phyloP scores from a whole-genome alignment of 2,329 filamentous ascomycete genomes.

The Triangularia verruculosa region DNA sequence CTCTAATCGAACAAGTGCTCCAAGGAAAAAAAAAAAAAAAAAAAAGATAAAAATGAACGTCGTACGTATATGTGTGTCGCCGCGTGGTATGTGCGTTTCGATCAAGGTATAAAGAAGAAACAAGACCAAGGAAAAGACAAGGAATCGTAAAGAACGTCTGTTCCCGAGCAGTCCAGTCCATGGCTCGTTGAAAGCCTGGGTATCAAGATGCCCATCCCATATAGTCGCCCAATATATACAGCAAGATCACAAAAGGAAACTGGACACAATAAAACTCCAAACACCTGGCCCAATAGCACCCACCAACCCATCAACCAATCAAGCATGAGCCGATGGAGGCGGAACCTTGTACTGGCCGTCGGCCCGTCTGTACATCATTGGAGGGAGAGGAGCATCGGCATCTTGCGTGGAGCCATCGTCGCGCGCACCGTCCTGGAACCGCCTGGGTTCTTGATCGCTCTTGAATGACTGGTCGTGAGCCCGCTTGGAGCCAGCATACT shows the following conservation, averaged over 20 bases:
- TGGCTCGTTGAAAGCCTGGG: background rate
- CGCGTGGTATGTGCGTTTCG: background rate
- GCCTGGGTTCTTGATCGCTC: conserved; percentile 7
- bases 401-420: conserved; percentile 21
- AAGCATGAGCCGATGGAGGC: background rate
- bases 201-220: background rate
- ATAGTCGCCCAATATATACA: conserved; percentile 10
- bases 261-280: conserved; percentile 6
- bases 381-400: background rate
- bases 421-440: conserved; percentile 26
- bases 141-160: conserved; percentile 3
- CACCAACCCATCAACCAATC: background rate
- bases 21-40: too few relatives aligned
- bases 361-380: conserved; percentile 21
- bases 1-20: background rate
- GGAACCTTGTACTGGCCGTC: conserved; percentile 11
- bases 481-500: conserved; percentile 27
- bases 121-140: background rate
- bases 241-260: background rate
- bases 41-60: conserved; percentile 4
- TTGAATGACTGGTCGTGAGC: conserved; percentile 25
- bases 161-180: background rate
- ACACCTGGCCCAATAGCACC: conserved; percentile 5
- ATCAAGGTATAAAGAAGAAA: background rate
- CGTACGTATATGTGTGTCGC: background rate